Evolutionary conservation across 805 yeast genomes (phyloP).

Genomic region (Spathaspora hagerdaliae): DNA sequence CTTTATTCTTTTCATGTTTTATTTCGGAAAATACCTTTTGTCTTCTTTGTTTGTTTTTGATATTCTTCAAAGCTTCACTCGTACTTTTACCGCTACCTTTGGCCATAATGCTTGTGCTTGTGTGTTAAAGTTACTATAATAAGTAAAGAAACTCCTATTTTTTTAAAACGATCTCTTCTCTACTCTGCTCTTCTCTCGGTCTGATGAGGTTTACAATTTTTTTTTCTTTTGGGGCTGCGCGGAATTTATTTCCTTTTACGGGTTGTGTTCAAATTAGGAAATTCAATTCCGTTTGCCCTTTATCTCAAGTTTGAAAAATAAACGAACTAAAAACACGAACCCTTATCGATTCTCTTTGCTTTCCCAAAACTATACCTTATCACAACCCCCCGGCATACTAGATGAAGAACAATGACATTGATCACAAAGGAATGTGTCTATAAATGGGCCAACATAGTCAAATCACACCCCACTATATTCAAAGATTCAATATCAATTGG

Average conservation of each 20-base stretch:
- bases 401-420: neutral
- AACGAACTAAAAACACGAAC: too few species aligned
- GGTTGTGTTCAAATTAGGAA: neutral
- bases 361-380: too few species aligned
- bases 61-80: slow-evolving; percentile 33
- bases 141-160: neutral
- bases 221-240: neutral
- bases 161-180: neutral
- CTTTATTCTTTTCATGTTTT: slow-evolving; percentile 71
- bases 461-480: slow-evolving; percentile 14
- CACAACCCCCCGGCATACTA: too few species aligned
- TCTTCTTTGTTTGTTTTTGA: slow-evolving; percentile 76
- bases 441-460: slow-evolving; percentile 18
- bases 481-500: slow-evolving; percentile 19
- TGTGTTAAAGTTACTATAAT: neutral
- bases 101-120: slow-evolving; percentile 11
- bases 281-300: neutral
- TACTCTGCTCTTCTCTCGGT: too few species aligned
- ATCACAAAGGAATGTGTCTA: slow-evolving; percentile 2
- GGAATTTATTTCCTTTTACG: neutral
- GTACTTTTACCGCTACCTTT: slow-evolving; percentile 13
- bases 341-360: too few species aligned
- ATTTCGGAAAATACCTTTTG: slow-evolving; percentile 72
- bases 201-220: slow-evolving; percentile 2
- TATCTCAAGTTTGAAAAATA: neutral